A percentile compares a stretch with the other conserved stretches of the same genome.
These are phyloP conservation scores for Lipomyces anomalus DNA, from an alignment of 805 yeast species.

Conservation along the genomic window DNA sequence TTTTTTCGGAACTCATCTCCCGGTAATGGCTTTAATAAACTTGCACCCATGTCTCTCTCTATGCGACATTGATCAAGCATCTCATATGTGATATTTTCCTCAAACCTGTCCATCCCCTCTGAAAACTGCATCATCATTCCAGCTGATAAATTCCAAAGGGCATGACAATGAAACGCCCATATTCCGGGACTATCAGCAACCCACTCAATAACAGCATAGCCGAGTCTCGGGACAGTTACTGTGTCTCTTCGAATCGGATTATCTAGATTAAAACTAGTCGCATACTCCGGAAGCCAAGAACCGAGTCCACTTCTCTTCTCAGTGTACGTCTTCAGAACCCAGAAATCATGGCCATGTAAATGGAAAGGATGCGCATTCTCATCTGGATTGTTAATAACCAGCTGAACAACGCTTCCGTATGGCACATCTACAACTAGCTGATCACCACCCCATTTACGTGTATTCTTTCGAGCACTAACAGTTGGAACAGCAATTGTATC, in stretches of 20 bases:
- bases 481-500: slow-evolving; percentile 33
- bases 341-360: slow-evolving; percentile 69
- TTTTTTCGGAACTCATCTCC: slow-evolving; percentile 8
- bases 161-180: slow-evolving; percentile 98
- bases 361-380: slow-evolving; percentile 78
- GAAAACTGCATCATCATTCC: slow-evolving; percentile 73
- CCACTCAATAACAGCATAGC: slow-evolving; percentile 80
- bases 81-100: slow-evolving; percentile 35
- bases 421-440: slow-evolving; percentile 54
- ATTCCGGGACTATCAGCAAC: slow-evolving; percentile 94
- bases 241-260: slow-evolving; percentile 81
- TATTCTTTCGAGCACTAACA: slow-evolving; percentile 57
- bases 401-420: slow-evolving; percentile 59
- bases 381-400: slow-evolving; percentile 73
- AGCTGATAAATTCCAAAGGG: slow-evolving; percentile 95
- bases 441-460: slow-evolving; percentile 58
- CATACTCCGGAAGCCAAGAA: slow-evolving; percentile 6
- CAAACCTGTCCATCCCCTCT: slow-evolving; percentile 34
- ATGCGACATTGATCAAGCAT: slow-evolving; percentile 12
- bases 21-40: slow-evolving; percentile 61
- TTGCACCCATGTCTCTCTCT: slow-evolving; percentile 36
- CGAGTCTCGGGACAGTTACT: slow-evolving; percentile 69
- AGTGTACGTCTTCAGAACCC: slow-evolving; percentile 50
- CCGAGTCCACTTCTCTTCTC: slow-evolving; percentile 6
- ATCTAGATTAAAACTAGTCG: slow-evolving; percentile 44